Base-by-base conservation (phyloP, 1,284 basidiomycete genomes). In the Retiboletus flavoniger region DNA sequence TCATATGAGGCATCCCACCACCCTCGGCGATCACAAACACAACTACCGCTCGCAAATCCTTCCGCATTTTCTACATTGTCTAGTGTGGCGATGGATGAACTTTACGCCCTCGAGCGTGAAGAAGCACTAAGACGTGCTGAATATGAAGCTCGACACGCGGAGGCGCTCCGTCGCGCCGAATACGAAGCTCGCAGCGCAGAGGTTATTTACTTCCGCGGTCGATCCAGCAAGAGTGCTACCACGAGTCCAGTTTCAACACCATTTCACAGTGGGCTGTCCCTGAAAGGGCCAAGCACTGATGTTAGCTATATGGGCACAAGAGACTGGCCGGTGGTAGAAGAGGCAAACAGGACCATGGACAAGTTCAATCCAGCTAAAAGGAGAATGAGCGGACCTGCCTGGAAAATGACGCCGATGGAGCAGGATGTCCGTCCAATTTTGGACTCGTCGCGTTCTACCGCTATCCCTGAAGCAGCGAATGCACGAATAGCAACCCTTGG, bases 91-190 rank as follows among this genome's bases (percentile, higher is more conserved):
- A 89, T 93, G 71, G 91, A 92, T 54, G 91, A 95, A 70, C 80
- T 95, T 0, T 87, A 89, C 64, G 84, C 85, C 60, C 81, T 95
- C n/a, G 93, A 95, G 71, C 85, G 85, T 36, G 80, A 87, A 60
- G 93, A 95, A 69, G 89, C 91, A 1, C 71, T 87, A 42, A 81
- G 93, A 24, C 79, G 93, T 36, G 92, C 91, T 7, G 89, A 93
- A 66, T 95, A 89, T 72, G 91, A 94, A 66, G 81, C 89, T 14
- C 81, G 85, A 10, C 91, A 90, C 63, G 81, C 83, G 43, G 91
- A 91, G 58, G 89, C 88, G 3, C 79, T 93, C 53, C 81, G 91
- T 29, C 80, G 91, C 19, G 91, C 91, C 21, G 91, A 94, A 68
- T 84, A 82, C 60, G 84, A 89, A 63, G 74, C 84, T 16, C 78